Evolutionary conservation across 306 rosid species (phyloP), one percentile per base, ranked within the genome.

Genomic region (Biancaea sappan): DNA sequence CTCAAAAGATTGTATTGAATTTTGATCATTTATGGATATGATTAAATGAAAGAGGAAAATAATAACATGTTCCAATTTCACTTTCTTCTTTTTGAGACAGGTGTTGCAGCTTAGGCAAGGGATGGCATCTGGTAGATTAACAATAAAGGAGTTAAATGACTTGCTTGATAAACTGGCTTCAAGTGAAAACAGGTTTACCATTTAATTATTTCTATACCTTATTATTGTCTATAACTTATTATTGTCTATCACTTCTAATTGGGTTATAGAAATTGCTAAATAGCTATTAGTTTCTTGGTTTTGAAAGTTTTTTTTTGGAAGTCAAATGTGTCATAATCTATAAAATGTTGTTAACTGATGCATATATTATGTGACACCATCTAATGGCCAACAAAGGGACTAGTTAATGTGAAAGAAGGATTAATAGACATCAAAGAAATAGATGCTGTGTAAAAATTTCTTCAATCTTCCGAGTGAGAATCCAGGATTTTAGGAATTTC

Each of bases 31-130:
- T 21, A 7, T 34, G 22, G 25, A 52, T 70, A 4, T 52, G 63
- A 37, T 37, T 14, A n/a, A 66, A 76, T 66, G 60, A 34, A 76
- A 53, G 56, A 41, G 46, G 7, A 54, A 66, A 54, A 21, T 5
- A 16, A 9, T 19, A 9, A 54, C 6, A 25, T 52, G 71, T 46
- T 69, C n/a, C 58, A 22, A 41, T 57, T 29, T 29, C 44, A 6
- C 26, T 29, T 72, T 66, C 22, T 28, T 63, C 12, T 47, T 78
- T 78, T 24, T 72, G 79, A 73, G 22, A 43, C 85, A 91, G 98
- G 96, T 93, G 77, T 80, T 94, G 79, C 91, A 86, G 72, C 83
- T 87, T 11, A 85, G 98, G 78, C 98, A 94, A 76, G 94, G 97
- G 37, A 52, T 83, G 32, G 79, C 88, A 68, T 87, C 98, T 0